Conservation (phyloP, 2,329 filamentous ascomycete species). For the Cytospora paraplurivora region DNA sequence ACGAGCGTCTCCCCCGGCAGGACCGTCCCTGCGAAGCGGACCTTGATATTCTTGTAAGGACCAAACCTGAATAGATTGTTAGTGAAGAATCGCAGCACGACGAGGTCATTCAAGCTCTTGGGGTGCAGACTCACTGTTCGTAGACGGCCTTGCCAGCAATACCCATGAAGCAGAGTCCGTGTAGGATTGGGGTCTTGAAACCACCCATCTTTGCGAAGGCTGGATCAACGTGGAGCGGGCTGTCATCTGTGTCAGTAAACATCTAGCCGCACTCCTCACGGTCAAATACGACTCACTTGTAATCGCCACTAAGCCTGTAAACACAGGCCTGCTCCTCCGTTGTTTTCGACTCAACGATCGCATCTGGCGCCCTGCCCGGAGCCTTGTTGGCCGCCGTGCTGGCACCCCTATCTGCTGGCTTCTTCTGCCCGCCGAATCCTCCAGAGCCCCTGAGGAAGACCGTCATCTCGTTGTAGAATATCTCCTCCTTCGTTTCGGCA, state of each 20-base stretch:
- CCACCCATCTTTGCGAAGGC: slow-evolving; percentile 92
- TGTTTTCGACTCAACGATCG: slow-evolving; percentile 82
- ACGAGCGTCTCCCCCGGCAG: slow-evolving; percentile 85
- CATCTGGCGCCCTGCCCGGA: slow-evolving; percentile 76
- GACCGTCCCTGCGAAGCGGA: slow-evolving; percentile 84
- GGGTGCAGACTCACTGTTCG: slow-evolving; percentile 50
- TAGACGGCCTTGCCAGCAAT: slow-evolving; percentile 89
- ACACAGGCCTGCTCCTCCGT: slow-evolving; percentile 88
- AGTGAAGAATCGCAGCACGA: neutral
- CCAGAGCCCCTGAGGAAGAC: slow-evolving; percentile 90
- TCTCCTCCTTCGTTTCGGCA: slow-evolving; percentile 79
- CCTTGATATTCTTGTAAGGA: slow-evolving; percentile 86
- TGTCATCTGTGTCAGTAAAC: slow-evolving; percentile 31
- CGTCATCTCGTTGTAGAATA: slow-evolving; percentile 97
- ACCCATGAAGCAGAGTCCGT: slow-evolving; percentile 95
- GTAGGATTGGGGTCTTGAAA: slow-evolving; percentile 91
- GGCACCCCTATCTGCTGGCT: slow-evolving; percentile 75
- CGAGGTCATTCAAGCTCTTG: neutral
- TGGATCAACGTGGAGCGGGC: slow-evolving; percentile 92
- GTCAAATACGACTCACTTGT: slow-evolving; percentile 60
- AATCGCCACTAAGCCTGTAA: slow-evolving; percentile 91
- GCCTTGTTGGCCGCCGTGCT: slow-evolving; percentile 78
- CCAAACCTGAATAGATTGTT: slow-evolving; percentile 56
- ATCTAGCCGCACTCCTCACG: neutral
- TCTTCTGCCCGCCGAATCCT: slow-evolving; percentile 83